Base-by-base conservation (phyloP, 2,329 filamentous ascomycete genomes). In the Atkinsonella texensis region DNA sequence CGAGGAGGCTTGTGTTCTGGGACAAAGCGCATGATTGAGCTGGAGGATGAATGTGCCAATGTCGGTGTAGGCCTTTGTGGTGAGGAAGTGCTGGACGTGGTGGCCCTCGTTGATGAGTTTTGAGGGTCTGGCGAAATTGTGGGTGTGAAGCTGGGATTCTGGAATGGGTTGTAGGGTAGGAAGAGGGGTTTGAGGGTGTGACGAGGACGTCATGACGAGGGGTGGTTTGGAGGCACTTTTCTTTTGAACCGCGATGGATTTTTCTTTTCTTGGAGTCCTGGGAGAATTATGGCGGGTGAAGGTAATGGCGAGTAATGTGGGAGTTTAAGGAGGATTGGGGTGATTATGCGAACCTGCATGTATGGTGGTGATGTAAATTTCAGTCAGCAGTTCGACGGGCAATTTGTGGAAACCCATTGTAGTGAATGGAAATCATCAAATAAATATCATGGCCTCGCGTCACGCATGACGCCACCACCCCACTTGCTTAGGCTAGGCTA, bases 1-100 rank as follows among this genome's bases (percentile, higher is more conserved):
- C 12, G 60, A 57, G 40, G 53, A 55, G n/a, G 56, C n/a, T 57
- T 79, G 76, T 43, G 72, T 64, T 45, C 80, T 74, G 0, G 91
- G 90, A 58, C 91, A 87, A 70, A 97, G 81, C 11, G 90, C 79
- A 53, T 84, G 81, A 66, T 95, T 97, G 47, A 98, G 81, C 69
- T 97, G 93, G 57, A 95, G 75, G 46, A 97, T 73, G 65, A 95
- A 97, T 46, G 80, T 77, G 67, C 88, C 85, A 50, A 98, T 87
- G 63, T 96, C 89, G 53, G 81, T 78, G 69, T 97, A 96, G 44
- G 89, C 93, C 58, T 79, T 80, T 47, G 87, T 89, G 9, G 76
- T 78, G 50, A 95, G 79, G 67, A 97, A 98, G 56, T 77, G 79
- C 18, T 79, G 68, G 51, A 98, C 86, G 74, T 97, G 89, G 54